A percentile compares a stretch with the other conserved stretches of the same genome.
Evolutionary conservation across 768 basidiomycete species (phyloP).

Genomic region (Termitomyces sp.): DNA sequence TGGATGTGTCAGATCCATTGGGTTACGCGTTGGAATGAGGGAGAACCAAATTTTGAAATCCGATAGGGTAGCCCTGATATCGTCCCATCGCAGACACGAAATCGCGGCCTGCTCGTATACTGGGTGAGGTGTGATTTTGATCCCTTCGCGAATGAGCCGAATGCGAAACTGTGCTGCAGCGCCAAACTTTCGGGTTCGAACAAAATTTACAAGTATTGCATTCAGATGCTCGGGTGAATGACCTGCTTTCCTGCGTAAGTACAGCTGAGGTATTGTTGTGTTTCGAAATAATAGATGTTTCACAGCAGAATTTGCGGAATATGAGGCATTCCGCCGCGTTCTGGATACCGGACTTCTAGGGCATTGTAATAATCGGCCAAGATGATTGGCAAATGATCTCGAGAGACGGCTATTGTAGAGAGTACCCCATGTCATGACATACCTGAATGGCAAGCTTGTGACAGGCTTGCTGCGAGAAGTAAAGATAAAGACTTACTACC

Average conservation of each 20-base stretch:
- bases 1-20: not conserved
- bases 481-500: not conserved
- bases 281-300: slow-evolving; percentile 10
- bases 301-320: slow-evolving; percentile 8
- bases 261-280: slow-evolving; percentile 9
- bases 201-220: slow-evolving; percentile 11
- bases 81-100: slow-evolving; percentile 12
- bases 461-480: not conserved
- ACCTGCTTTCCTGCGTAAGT: not conserved
- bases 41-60: slow-evolving; percentile 18
- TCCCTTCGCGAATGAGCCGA: slow-evolving; percentile 8
- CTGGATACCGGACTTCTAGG: not conserved
- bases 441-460: not conserved
- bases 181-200: slow-evolving; percentile 12
- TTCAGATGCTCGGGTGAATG: slow-evolving; percentile 7
- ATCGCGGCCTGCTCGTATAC: slow-evolving; percentile 19
- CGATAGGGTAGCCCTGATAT: slow-evolving; percentile 4
- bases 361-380: not conserved
- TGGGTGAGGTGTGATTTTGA: slow-evolving; percentile 14
- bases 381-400: not conserved
- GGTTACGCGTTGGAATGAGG: slow-evolving; percentile 16
- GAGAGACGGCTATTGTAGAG: not conserved
- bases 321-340: not conserved
- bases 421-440: not conserved
- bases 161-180: slow-evolving; percentile 20